A percentile compares a stretch with the other conserved stretches of the same genome.
phyloP scores from a whole-genome alignment of 176 grass and related monocot genomes.

The Luzula sylvatica region DNA sequence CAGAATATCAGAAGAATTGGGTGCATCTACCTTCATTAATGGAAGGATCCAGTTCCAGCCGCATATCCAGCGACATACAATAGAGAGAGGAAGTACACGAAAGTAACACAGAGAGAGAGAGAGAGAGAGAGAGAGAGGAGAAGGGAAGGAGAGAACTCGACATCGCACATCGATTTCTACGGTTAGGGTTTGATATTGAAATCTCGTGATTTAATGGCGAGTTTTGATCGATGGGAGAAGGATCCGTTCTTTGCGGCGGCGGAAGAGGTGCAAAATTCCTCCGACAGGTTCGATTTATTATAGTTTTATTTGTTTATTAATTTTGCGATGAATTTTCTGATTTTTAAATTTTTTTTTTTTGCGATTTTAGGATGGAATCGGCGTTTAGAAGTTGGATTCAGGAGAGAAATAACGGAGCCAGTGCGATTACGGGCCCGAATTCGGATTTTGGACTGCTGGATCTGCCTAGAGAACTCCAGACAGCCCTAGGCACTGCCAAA shows the following conservation, averaged over 20 bases:
- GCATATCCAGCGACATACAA: conserved; percentile 1
- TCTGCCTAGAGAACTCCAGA: conserved; percentile 53
- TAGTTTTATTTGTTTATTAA: not conserved
- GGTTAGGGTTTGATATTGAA: not conserved
- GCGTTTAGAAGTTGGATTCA: conserved; percentile 58
- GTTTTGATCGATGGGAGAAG: conserved; percentile 91
- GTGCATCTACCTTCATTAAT: conserved; percentile 18
- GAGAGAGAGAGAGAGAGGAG: not conserved
- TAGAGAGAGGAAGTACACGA: not conserved
- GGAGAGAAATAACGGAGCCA: conserved; percentile 19
- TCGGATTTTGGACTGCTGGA: conserved; percentile 18
- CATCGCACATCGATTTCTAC: not conserved
- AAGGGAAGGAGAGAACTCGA: conserved; percentile 1
- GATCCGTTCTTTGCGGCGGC: conserved; percentile 81
- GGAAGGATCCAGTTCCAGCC: conserved; percentile 5
- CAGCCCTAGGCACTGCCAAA: conserved; percentile 70
- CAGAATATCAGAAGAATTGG: not conserved
- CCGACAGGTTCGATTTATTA: conserved; percentile 45
- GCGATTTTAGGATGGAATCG: conserved; percentile 51
- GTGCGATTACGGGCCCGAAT: not conserved
- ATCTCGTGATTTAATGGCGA: conserved; percentile 41
- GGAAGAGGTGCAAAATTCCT: conserved; percentile 83
- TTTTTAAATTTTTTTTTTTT: not conserved
- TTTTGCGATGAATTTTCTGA: not conserved
- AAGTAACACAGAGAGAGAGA: not conserved